A percentile compares a stretch with the other conserved stretches of the same genome.
These are phyloP conservation scores for Neocallimastix lanati DNA, from an alignment of 192 early-diverging fungal genomes.

Conservation along the genomic window DNA sequence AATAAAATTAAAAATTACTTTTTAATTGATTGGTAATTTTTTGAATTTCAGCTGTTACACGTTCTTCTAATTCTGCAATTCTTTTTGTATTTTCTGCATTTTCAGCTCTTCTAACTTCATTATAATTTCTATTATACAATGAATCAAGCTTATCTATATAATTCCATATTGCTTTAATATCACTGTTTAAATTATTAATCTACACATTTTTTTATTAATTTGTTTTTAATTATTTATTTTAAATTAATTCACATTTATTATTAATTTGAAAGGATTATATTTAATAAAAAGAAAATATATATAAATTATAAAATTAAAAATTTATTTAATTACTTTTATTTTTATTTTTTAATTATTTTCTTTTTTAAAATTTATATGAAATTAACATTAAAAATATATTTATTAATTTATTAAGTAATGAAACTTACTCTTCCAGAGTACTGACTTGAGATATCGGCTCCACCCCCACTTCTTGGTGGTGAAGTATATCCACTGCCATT, in stretches of 20 bases:
- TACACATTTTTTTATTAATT: background rate
- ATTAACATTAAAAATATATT: no score
- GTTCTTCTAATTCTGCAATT: background rate
- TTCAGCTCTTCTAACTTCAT: background rate
- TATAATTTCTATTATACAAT: background rate
- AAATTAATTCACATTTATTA: no score
- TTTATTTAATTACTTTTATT: no score
- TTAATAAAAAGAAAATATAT: no score
- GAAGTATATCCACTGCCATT: background rate
- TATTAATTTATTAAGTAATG: no score
- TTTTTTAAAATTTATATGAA: no score
- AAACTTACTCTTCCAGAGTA: background rate
- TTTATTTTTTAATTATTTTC: no score
- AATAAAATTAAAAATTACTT: background rate
- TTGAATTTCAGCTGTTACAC: background rate
- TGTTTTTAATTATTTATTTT: background rate
- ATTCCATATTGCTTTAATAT: background rate
- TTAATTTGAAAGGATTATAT: no score
- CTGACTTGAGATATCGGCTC: background rate
- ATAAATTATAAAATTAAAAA: no score
- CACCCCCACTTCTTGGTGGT: background rate
- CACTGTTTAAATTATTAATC: background rate
- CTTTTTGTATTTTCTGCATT: background rate
- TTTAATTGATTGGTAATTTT: background rate
- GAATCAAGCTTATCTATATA: background rate